These are phyloP conservation scores for Phyllosticta citriasiana DNA, from an alignment of 2,329 filamentous ascomycete genomes.

Conservation along the genomic window DNA sequence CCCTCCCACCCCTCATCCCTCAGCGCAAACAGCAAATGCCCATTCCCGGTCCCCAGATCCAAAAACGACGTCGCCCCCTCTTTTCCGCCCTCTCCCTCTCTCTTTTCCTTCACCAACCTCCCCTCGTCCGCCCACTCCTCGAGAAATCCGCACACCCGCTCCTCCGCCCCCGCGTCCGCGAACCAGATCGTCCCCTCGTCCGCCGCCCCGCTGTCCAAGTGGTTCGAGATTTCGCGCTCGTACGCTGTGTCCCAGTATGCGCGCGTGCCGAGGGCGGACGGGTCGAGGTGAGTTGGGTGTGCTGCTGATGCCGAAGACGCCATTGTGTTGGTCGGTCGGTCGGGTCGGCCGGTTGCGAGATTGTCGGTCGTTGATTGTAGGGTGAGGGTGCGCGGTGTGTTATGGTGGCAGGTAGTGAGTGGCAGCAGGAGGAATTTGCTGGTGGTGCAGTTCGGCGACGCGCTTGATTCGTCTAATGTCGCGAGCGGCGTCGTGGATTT, in stretches of 20 bases:
- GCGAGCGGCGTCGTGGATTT: no score
- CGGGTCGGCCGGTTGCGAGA: no score
- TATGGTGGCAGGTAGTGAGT: no score
- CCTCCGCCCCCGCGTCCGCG: slow-evolving; percentile 80
- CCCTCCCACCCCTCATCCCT: slow-evolving; percentile 59
- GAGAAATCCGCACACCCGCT: slow-evolving; percentile 61
- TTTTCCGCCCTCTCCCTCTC: slow-evolving; percentile 18
- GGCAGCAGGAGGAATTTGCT: no score
- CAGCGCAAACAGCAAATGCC: slow-evolving; percentile 77
- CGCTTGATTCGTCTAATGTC: no score
- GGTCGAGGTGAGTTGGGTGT: slow-evolving; percentile 45
- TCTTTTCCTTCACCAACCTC: slow-evolving; percentile 31
- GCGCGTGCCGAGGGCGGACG: slow-evolving; percentile 76
- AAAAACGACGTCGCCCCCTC: slow-evolving; percentile 47
- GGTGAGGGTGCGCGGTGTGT: no score
- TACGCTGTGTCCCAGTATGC: slow-evolving; percentile 56
- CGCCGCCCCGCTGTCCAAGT: slow-evolving; percentile 53
- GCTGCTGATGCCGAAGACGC: background rate
- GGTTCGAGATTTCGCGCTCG: slow-evolving; percentile 59
- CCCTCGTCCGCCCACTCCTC: slow-evolving; percentile 41
- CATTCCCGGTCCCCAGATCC: slow-evolving; percentile 91
- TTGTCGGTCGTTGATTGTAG: no score
- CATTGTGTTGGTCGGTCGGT: background rate
- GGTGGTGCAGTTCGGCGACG: no score
- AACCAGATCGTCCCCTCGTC: slow-evolving; percentile 95